A percentile compares a stretch with the other conserved stretches of the same genome.
Conservation (phyloP, 2,329 filamentous ascomycete genomes). For the Remersonia thermophila region DNA sequence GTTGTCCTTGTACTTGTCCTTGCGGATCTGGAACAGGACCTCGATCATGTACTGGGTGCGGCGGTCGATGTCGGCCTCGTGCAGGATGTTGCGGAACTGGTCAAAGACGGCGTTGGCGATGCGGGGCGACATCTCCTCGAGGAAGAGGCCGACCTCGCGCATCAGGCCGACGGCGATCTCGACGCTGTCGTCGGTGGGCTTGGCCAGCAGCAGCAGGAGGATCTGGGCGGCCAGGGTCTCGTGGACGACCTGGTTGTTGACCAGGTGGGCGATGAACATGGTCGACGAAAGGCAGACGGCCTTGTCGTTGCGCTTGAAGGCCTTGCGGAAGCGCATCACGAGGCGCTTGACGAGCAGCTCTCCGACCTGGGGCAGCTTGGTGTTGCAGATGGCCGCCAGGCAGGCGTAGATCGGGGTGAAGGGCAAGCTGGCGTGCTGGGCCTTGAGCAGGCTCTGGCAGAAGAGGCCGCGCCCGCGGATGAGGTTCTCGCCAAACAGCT, state of each 20-base stretch:
- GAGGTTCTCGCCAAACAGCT: constrained; percentile 90
- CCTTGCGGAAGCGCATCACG: constrained; percentile 87
- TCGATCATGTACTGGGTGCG: constrained; percentile 99
- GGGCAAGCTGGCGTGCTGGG: constrained; percentile 85
- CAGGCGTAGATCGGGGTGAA: constrained; percentile 95
- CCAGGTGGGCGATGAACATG: constrained; percentile 87
- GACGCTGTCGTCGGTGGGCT: constrained; percentile 93
- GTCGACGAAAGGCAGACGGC: constrained; percentile 86
- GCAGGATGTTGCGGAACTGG: constrained; percentile 86
- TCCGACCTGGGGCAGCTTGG: constrained; percentile 88
- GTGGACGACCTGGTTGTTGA: constrained; percentile 91
- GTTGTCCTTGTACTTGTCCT: constrained; percentile 94
- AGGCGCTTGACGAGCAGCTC: constrained; percentile 78
- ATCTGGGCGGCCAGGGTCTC: constrained; percentile 92
- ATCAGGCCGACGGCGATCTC: constrained; percentile 94
- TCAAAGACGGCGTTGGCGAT: constrained; percentile 89
- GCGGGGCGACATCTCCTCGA: constrained; percentile 87
- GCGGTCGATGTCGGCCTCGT: constrained; percentile 96
- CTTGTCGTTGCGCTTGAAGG: constrained; percentile 94
- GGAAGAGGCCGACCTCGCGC: constrained; percentile 81
- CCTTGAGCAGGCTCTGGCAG: constrained; percentile 96
- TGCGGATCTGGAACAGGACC: constrained; percentile 89
- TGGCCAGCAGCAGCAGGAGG: constrained; percentile 78
- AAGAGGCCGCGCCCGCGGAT: constrained; percentile 84
- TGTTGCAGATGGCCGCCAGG: constrained; percentile 94